phyloP scores from a whole-genome alignment of 306 rosid genomes.

The Canavalia ensiformis region DNA sequence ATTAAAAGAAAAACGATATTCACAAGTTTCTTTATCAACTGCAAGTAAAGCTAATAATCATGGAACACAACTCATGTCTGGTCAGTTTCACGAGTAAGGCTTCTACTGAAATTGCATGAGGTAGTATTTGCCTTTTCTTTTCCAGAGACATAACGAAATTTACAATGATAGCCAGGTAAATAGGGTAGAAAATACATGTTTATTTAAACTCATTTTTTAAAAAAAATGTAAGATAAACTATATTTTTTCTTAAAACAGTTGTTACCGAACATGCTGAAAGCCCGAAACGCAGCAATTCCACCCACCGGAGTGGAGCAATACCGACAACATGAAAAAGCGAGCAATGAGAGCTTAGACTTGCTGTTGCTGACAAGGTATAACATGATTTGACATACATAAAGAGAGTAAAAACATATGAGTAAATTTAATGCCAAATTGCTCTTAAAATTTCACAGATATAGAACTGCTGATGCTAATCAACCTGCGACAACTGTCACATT shows the following conservation, averaged over 20 bases:
- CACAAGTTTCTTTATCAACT: neutral
- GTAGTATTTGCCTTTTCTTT: neutral
- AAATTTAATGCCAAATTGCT: conserved; percentile 55
- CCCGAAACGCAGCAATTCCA: neutral
- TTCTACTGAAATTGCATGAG: conserved; percentile 10
- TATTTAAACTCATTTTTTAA: neutral
- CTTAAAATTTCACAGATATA: conserved; percentile 58
- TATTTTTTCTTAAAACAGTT: too few relatives aligned
- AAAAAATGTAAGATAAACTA: neutral
- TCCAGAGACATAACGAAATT: neutral
- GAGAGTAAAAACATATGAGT: conserved; percentile 35
- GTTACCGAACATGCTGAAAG: neutral
- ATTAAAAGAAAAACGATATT: too few relatives aligned
- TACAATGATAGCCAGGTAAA: neutral
- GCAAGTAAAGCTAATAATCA: conserved; percentile 10
- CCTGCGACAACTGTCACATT: conserved; percentile 68
- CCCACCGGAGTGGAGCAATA: neutral
- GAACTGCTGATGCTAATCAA: conserved; percentile 67
- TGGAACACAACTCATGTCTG: neutral
- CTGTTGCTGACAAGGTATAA: conserved; percentile 30
- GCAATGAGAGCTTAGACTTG: conserved; percentile 25
- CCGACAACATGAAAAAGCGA: conserved; percentile 26
- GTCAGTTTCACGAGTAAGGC: neutral
- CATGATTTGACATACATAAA: conserved; percentile 46
- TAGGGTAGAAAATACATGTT: neutral